Percentiles rank a stretch among this genome's conserved stretches.
These are phyloP conservation scores for Trebouxia gelatinosa DNA, from an alignment of 163 green algal genomes.

Conservation along the genomic window DNA sequence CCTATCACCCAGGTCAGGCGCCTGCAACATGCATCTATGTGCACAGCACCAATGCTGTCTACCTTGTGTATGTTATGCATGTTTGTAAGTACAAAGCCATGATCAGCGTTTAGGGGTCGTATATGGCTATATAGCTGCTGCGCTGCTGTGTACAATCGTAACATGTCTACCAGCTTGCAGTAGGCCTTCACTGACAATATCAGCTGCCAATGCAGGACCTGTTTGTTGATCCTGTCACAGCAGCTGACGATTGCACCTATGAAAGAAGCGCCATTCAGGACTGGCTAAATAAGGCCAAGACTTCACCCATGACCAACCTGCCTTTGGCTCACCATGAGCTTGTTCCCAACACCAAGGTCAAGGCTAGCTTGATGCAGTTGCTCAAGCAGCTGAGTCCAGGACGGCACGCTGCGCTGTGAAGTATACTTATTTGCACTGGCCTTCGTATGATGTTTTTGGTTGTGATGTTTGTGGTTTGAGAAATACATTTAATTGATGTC, in stretches of 20 bases:
- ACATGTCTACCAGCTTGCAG: not conserved
- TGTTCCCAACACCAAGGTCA: not conserved
- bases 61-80: not conserved
- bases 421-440: too few relatives aligned
- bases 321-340: not conserved
- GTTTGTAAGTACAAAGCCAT: not conserved
- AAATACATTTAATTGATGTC: too few relatives aligned
- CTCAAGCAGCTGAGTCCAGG: constrained; percentile 21
- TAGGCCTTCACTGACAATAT: not conserved
- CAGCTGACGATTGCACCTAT: constrained; percentile 25
- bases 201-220: not conserved
- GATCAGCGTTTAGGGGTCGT: not conserved
- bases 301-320: constrained; percentile 21
- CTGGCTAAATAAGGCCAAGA: constrained; percentile 23
- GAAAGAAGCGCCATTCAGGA: constrained; percentile 15
- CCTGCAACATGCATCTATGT: not conserved
- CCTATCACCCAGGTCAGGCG: constrained; percentile 8
- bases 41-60: not conserved
- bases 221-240: constrained; percentile 26
- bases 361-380: not conserved
- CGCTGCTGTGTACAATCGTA: not conserved
- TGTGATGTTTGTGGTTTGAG: too few relatives aligned
- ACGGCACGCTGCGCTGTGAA: too few relatives aligned
- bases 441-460: too few relatives aligned
- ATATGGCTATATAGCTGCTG: not conserved